These are phyloP conservation scores for Malus orientalis DNA, from an alignment of 306 rosid species.

Conservation along the genomic window DNA sequence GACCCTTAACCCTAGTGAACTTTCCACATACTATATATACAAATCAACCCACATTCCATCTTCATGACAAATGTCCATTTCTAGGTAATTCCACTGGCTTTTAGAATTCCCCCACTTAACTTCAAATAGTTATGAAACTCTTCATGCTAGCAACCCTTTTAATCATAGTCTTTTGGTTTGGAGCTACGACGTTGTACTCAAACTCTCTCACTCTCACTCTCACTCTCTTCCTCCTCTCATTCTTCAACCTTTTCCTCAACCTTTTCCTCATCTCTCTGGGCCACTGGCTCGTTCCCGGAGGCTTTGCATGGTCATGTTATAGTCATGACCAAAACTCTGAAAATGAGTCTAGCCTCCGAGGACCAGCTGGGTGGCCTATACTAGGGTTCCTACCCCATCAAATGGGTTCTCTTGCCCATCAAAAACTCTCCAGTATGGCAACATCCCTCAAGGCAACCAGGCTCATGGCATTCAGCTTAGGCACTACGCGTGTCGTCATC, in stretches of 20 bases:
- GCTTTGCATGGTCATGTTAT: constrained; percentile 72
- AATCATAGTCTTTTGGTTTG: constrained; percentile 20
- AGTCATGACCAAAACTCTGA: not conserved
- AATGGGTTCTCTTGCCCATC: constrained; percentile 63
- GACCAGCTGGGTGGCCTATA: constrained; percentile 77
- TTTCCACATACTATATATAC: constrained; percentile 31
- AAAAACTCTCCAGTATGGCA: constrained; percentile 49
- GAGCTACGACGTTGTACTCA: not conserved
- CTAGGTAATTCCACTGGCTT: constrained; percentile 14
- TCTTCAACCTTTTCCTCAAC: constrained; percentile 16
- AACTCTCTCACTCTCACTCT: constrained; percentile 21
- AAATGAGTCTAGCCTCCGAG: constrained; percentile 7
- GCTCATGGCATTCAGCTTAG: constrained; percentile 68
- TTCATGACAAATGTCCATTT: constrained; percentile 32
- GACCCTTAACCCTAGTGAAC: constrained; percentile 4
- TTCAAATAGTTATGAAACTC: constrained; percentile 30
- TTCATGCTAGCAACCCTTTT: constrained; percentile 6
- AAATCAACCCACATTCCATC: constrained; percentile 17
- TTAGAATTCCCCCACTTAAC: not conserved
- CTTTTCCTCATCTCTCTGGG: constrained; percentile 24
- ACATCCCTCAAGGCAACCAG: constrained; percentile 35
- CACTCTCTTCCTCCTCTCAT: constrained; percentile 12
- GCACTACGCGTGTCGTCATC: constrained; percentile 55
- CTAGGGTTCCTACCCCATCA: constrained; percentile 57
- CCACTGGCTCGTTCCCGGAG: constrained; percentile 62